phyloP scores from a whole-genome alignment of 2,329 filamentous ascomycete species.

The Exophiala xenobiotica region DNA sequence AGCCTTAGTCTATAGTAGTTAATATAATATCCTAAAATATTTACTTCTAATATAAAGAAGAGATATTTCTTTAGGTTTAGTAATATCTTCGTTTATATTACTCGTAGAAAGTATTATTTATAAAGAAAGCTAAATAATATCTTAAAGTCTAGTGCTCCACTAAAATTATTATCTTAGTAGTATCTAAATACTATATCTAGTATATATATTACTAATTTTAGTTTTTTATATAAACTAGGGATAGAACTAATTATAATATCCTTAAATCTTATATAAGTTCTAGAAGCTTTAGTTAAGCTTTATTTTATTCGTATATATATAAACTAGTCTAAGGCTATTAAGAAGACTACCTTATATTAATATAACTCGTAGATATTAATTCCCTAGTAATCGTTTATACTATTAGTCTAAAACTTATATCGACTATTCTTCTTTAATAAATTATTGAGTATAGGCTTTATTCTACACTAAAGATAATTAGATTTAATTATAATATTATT shows the following conservation, averaged over 20 bases:
- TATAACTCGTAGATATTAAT: neutral
- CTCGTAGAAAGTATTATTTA: neutral
- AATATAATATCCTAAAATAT: neutral
- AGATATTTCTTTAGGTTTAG: neutral
- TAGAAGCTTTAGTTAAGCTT: neutral
- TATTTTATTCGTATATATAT: neutral
- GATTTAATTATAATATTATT: neutral
- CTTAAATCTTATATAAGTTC: neutral
- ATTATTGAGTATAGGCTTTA: neutral
- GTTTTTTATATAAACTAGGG: neutral
- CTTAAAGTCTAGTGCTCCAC: neutral
- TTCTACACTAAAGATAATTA: neutral
- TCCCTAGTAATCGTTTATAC: neutral
- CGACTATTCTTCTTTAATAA: neutral
- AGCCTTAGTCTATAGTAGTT: neutral
- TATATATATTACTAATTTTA: neutral
- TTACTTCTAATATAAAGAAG: neutral
- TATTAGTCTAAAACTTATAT: neutral
- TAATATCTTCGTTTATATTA: neutral
- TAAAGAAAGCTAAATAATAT: neutral
- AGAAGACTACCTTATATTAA: neutral
- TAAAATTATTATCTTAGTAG: neutral
- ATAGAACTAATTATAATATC: neutral
- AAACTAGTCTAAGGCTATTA: neutral
- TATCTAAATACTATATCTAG: neutral